A percentile compares a stretch with the other conserved stretches of the same genome.
These are phyloP conservation scores for Diplodia intermedia DNA, from an alignment of 2,329 filamentous ascomycete genomes.

Conservation along the genomic window DNA sequence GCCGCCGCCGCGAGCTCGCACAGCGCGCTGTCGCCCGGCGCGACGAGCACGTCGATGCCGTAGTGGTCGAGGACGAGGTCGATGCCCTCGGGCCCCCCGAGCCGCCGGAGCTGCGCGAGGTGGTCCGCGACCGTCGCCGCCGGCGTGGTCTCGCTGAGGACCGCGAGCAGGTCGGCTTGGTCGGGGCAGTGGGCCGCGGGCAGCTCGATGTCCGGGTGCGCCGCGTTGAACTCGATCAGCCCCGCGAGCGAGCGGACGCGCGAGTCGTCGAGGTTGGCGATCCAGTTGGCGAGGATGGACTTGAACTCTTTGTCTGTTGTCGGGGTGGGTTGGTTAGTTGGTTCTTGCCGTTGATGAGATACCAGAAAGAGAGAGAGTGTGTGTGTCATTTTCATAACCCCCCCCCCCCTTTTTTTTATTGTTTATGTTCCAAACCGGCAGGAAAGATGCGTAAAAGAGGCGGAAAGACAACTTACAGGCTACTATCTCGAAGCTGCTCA, in stretches of 20 bases:
- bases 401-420: too few relatives aligned
- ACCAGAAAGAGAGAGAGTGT: too few relatives aligned
- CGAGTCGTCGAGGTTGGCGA: conserved; percentile 42
- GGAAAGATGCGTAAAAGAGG: too few relatives aligned
- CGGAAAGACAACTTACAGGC: conserved; percentile 41
- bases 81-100: conserved; percentile 44
- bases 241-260: conserved; percentile 47
- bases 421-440: too few relatives aligned
- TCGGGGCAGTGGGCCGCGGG: conserved; percentile 41
- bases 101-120: conserved; percentile 40
- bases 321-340: not conserved
- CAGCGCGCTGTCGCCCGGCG: conserved; percentile 46
- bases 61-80: conserved; percentile 43
- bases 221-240: conserved; percentile 48
- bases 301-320: conserved; percentile 45
- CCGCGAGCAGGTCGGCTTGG: conserved; percentile 47
- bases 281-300: conserved; percentile 44
- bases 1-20: conserved; percentile 46
- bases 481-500: conserved; percentile 47
- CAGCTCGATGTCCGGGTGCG: conserved; percentile 46
- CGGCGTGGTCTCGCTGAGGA: conserved; percentile 39
- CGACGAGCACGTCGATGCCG: conserved; percentile 44
- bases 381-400: too few relatives aligned
- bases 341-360: not conserved
- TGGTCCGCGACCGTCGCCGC: conserved; percentile 35